Base-by-base conservation (phyloP, 2,329 filamentous ascomycete genomes). In the Coniochaeta prunicola region DNA sequence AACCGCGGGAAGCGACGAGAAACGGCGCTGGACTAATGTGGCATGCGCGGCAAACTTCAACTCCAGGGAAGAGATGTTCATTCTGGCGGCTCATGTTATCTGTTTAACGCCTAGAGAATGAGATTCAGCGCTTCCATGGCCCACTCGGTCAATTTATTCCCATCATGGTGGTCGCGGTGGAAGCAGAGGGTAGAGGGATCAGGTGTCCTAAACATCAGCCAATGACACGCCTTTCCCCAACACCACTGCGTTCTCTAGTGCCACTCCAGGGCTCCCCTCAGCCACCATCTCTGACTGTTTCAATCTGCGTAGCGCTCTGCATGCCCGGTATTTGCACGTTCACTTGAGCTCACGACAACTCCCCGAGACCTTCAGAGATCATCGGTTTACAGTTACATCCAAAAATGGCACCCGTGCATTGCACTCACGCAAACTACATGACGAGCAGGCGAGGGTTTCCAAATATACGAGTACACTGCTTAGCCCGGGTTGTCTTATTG, bases 141-240 rank as follows among this genome's bases (percentile, higher is more conserved):
- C 30, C 30, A 54, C 33, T 34, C 30, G 12, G 30, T 21, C 33
- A 34, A 13, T 54, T 21, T 21, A 33, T 24, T 3, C n/a, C 24
- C 19, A 5, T n/a, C 3, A 15, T 21, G 53, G n/a, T 34, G 53
- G 53, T 54, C 13, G 53, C 36, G 54, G 54, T 56, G 54, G 31
- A 26, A 21, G 10, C 26, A 21, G 53, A 36, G 53, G n/a, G 53
- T 10, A 26, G 31, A 30, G 34, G 54, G 54, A 56, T 56, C 54
- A 56, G 54, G 54, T 56, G 54, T 42, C 24, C 33, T 56, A 38
- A 19, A 56, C 33, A 34, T 19, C 54, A 30, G 26, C 36, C 54
- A 56, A 42, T 42, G 19, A 42, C 33, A 30, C 31, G 21, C n/a
- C 19, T 12, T 4, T 21, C 2, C 42, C 33, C 54, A 42, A 15